Conservation (phyloP, 371 early-diverging fungal genomes). For the Mucor plumbeus region DNA sequence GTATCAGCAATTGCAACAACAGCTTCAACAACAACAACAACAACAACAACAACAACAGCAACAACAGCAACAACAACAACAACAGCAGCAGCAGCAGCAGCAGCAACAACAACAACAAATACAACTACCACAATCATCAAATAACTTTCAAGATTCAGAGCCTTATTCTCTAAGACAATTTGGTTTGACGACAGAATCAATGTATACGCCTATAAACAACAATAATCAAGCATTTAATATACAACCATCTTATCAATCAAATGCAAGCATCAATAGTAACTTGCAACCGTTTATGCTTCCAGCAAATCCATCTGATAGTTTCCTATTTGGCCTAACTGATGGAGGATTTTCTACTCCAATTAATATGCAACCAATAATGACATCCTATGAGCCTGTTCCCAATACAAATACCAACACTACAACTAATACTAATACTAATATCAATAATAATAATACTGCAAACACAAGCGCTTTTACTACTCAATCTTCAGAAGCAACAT, state of each 20-base stretch:
- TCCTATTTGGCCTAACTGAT: slow-evolving; percentile 23
- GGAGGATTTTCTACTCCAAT: slow-evolving; percentile 2
- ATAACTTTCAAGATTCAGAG: slow-evolving; percentile 19
- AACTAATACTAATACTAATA: neutral
- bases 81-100: neutral
- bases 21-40: too few relatives aligned
- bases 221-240: neutral
- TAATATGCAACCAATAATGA: neutral
- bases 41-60: too few relatives aligned
- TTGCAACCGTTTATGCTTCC: slow-evolving; percentile 6
- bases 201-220: slow-evolving; percentile 18
- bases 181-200: slow-evolving; percentile 35
- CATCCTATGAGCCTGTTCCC: neutral
- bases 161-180: slow-evolving; percentile 44
- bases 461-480: neutral
- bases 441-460: neutral
- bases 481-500: slow-evolving; percentile 9
- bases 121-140: neutral
- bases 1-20: neutral
- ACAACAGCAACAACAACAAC: too few relatives aligned
- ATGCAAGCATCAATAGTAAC: neutral
- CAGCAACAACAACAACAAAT: neutral
- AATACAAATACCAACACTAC: neutral
- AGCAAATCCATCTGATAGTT: slow-evolving; percentile 20
- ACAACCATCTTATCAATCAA: slow-evolving; percentile 1